Evolutionary conservation across 2,329 filamentous ascomycete species (phyloP), one percentile per base, ranked within the genome.

Genomic region (Pseudofabraea citricarpa): DNA sequence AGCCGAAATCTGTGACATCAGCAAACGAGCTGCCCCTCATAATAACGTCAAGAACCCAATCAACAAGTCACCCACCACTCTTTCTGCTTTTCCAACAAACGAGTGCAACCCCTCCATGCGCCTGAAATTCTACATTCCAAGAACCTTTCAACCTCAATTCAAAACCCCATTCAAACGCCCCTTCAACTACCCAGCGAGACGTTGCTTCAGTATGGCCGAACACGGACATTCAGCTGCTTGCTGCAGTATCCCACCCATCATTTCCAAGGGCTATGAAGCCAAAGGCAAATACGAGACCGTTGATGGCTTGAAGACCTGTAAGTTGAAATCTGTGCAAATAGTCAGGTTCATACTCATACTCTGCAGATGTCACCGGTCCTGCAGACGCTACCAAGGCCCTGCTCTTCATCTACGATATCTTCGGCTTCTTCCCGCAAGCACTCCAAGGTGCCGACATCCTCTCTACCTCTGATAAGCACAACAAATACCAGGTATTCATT

Each of bases 401-500:
- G 44, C 63, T 87, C 44, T 63, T 73, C 49, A 73, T 85, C 59
- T 56, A 41, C 35, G 83, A 87, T 63, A 83, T 85, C 61, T 85
- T 85, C 56, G 81, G 83, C 55, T 81, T 83, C 74, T 85, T 77
- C 57, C 75, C 78, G 19, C 84, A 87, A 64, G 82, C 83, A 3
- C 50, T 86, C 9, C 83, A 87, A 62, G 84, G 83, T 19, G 80
- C 81, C 49, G 84, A 88, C 56, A 86, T 79, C 53, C 68, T 85
- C 19, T 71, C 78, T 35, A 68, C 67, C 36, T 69, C 71, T 48
- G 72, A 77, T 56, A 40, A 55, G 18, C 59, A 69, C 65, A 77
- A 70, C 63, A 79, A 86, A 59, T 93, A 94, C 72, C 82, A 81
- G 55, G 87, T 95, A 54, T 90, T 90, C 67, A 90, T 96, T 51